Conservation (phyloP, 495 filamentous ascomycete species). For the Amniculicola lignicola region DNA sequence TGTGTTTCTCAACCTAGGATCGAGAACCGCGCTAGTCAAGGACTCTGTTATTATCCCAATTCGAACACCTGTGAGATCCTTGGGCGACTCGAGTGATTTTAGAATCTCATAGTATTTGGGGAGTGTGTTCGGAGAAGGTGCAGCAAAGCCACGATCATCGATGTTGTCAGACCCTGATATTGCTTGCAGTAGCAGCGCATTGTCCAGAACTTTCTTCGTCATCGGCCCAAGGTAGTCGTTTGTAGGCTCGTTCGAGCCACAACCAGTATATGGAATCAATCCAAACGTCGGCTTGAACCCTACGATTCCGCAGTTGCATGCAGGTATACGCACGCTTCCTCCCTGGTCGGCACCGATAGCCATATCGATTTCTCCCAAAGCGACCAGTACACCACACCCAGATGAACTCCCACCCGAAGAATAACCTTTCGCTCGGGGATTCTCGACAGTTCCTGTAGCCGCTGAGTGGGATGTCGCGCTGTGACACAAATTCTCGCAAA, state of each 20-base stretch:
- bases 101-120: slow-evolving; percentile 44
- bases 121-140: slow-evolving; percentile 3
- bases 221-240: slow-evolving; percentile 43
- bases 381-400: slow-evolving; percentile 56
- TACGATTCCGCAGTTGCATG: slow-evolving; percentile 40
- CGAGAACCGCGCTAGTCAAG: slow-evolving; percentile 46
- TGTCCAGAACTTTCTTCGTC: slow-evolving; percentile 50
- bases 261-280: slow-evolving; percentile 39
- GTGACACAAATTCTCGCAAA: slow-evolving; percentile 47
- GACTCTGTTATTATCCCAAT: slow-evolving; percentile 55
- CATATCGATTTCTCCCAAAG: slow-evolving; percentile 50
- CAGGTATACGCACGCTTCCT: slow-evolving; percentile 58
- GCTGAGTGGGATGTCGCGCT: slow-evolving; percentile 38
- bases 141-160: slow-evolving; percentile 54
- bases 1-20: slow-evolving; percentile 43
- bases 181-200: slow-evolving; percentile 50
- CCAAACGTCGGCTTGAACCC: slow-evolving; percentile 46
- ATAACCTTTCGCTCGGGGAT: slow-evolving; percentile 42
- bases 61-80: slow-evolving; percentile 49
- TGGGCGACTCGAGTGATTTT: slow-evolving; percentile 28
- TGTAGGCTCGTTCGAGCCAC: slow-evolving; percentile 38
- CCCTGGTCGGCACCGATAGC: slow-evolving; percentile 60
- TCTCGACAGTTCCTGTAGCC: slow-evolving; percentile 44
- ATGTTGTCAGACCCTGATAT: slow-evolving; percentile 57
- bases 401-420: slow-evolving; percentile 57